Evolutionary conservation across 106 monocot species (phyloP), one percentile per base, ranked within the genome.

Genomic region (Acorus gramineus): DNA sequence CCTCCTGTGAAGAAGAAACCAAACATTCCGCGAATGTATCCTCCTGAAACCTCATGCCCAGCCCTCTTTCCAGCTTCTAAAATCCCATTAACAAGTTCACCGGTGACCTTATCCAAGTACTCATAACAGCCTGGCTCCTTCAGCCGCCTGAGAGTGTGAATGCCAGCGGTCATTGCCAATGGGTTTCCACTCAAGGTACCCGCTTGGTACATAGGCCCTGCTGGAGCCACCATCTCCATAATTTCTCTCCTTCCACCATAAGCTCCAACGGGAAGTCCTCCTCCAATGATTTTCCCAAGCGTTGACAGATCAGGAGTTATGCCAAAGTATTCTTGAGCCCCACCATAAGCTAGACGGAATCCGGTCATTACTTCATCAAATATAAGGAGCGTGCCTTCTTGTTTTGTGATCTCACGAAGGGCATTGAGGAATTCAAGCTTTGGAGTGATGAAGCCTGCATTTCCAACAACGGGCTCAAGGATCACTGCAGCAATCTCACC

Each of bases 331-430:
- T 89, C 89, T 61, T 93, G 93, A 52, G 93, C 93, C 52, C 93
- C 93, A 54, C 93, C 93, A 54, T 89, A 93, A 6, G 93, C 73
- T 5, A 93, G 63, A 14, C 93, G 85, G 52, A 93, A 93, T 2
- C 93, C 93, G 3, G 93, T 93, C 93, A 93, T 93, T 60, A 93
- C 93, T 78, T 93, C 93, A 58, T 93, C 93, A 59, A 93, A 93
- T 11, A 93, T 84, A 5, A 93, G 73, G 45, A 93, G 83, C n/a
- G 84, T 60, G 7, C 74, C 81, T 42, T 93, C 58, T 57, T 81
- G 55, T 53, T 69, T 72, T 3, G 93, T 93, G 55, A 93, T 78
- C 11, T 79, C 55, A 8, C 93, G 80, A 7, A 93, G 77, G 8
- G 71, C 66, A n/a, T 69, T 64, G 3, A 86, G 63, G 64, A 93